Evolutionary conservation across 495 filamentous ascomycete genomes (phyloP), one percentile per base, ranked within the genome.

Genomic region (Hyaloscypha variabilis): DNA sequence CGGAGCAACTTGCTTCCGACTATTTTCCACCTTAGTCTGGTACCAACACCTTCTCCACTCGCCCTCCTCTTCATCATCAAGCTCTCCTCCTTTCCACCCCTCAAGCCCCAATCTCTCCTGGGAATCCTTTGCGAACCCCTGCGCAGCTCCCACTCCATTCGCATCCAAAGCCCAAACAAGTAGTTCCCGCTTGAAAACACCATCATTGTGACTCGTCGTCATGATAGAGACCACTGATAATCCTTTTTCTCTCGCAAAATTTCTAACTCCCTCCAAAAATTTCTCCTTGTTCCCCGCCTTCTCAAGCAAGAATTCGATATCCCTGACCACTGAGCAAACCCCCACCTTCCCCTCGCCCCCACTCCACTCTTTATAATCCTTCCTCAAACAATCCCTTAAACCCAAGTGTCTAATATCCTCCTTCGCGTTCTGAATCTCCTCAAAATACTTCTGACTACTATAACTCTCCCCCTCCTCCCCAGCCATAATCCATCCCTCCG

Each of bases 351-450:
- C 30, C 1, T 64, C 76, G 0, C 59, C 71, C 70, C 92, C 93
- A 5, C 71, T 77, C 93, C 94, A 99, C 63, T 90, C 84, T 77
- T 99, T 99, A 76, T 95, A 99, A 75, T 99, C 95, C 68, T 96
- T 94, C 63, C 88, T 83, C 55, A 97, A 74, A 19, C 97, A 83
- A 66, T 97, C 96, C 3, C 84, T 74, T 64, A 95, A 72, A 2
- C 79, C 82, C 65, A 99, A 77, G 3, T 75, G 67, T 59, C 84
- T 84, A 53, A 98, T 82, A 66, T 93, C 83, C 65, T 85, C 80
- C 76, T 97, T 97, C 6, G 93, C 88, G 4, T 74, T 62, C 19
- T 81, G 77, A 56, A 97, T 78, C 34, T 83, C 75, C 11, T 85
- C 69, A 72, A 85, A 96, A 77, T 92, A 94, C 0, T 58, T 61